Evolutionary conservation across 148 eudicot species (phyloP).

Genomic region (Rhododendron henanense): DNA sequence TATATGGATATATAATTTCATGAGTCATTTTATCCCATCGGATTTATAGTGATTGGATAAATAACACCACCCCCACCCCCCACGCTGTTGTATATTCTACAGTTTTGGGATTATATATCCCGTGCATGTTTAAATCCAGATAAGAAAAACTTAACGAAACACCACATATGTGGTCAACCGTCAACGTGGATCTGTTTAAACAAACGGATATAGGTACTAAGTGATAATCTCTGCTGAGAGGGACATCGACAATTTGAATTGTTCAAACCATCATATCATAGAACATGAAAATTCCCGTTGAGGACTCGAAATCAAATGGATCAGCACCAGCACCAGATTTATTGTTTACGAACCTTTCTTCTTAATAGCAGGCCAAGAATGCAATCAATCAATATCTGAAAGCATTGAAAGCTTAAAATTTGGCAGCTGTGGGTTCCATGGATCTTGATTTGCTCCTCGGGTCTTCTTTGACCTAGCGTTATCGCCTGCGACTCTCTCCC

Average conservation of each 20-base stretch:
- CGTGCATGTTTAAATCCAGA: not conserved
- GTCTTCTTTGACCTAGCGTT: no score
- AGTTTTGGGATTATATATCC: not conserved
- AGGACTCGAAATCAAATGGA: not conserved
- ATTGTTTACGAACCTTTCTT: not conserved
- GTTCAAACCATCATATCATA: not conserved
- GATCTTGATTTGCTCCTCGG: no score
- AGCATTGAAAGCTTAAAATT: not conserved
- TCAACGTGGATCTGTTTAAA: not conserved
- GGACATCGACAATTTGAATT: not conserved
- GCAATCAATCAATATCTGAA: not conserved
- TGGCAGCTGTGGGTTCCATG: not conserved
- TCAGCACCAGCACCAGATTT: not conserved
- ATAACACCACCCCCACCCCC: no score
- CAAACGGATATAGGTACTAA: not conserved
- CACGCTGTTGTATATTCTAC: not conserved
- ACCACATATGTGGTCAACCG: not conserved
- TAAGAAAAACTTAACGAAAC: not conserved
- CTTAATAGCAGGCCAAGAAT: not conserved
- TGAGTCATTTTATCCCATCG: not conserved
- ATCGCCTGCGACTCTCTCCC: no score
- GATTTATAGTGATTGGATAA: not conserved
- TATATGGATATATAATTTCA: not conserved
- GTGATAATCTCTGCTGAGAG: not conserved
- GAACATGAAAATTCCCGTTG: not conserved